These are phyloP conservation scores for Candida glaebosa DNA, from an alignment of 805 yeast species.

Conservation along the genomic window DNA sequence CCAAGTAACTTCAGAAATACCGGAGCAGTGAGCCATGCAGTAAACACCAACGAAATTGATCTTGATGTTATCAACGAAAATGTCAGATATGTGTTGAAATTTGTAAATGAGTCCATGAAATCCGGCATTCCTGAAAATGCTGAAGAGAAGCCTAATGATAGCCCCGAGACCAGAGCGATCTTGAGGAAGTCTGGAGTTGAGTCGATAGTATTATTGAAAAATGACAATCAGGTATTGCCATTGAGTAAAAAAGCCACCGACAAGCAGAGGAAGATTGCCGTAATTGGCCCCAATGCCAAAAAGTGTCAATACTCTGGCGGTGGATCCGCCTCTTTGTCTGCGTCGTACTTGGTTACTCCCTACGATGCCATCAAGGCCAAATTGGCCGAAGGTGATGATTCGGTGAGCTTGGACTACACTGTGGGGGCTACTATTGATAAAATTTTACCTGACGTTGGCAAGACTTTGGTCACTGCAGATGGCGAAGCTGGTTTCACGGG, in stretches of 20 bases:
- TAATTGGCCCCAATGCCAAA: conserved; percentile 61
- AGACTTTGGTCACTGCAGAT: conserved; percentile 14
- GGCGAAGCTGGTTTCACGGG: conserved; percentile 22
- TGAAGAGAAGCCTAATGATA: conserved; percentile 37
- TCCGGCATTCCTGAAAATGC: conserved; percentile 39
- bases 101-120: conserved; percentile 39
- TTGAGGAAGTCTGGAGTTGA: conserved; percentile 46
- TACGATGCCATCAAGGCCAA: conserved; percentile 42
- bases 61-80: conserved; percentile 43
- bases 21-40: conserved; percentile 38
- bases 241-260: conserved; percentile 22
- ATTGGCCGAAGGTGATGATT: conserved; percentile 21
- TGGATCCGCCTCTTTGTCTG: conserved; percentile 54
- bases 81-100: conserved; percentile 44
- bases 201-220: conserved; percentile 54
- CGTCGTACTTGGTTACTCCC: conserved; percentile 48
- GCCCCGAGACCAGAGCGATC: conserved; percentile 41
- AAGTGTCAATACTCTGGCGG: conserved; percentile 54
- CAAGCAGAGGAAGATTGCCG: conserved; percentile 30
- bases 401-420: conserved; percentile 21
- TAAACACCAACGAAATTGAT: conserved; percentile 39
- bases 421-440: conserved; percentile 32
- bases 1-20: conserved; percentile 47
- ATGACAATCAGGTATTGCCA: conserved; percentile 47
- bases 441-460: conserved; percentile 28